Conservation (phyloP, 768 basidiomycete species). For the Boletus rufocinnamomeus region DNA sequence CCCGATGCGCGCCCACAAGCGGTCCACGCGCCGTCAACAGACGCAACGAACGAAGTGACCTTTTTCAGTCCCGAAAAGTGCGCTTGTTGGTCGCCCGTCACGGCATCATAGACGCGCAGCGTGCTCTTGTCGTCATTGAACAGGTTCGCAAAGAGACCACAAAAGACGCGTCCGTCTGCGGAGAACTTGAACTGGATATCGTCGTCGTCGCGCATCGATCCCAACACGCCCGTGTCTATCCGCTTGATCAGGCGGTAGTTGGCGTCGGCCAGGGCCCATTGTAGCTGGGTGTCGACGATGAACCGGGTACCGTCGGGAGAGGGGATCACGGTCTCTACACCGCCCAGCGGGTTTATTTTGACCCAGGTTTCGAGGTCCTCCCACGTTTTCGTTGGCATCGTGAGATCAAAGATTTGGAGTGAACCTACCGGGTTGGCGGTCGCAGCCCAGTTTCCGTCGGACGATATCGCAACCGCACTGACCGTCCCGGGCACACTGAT, state of each 20-base stretch:
- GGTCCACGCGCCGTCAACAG: background rate
- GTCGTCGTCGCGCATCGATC: background rate
- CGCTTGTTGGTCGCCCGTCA: slow-evolving; percentile 7
- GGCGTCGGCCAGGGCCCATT: slow-evolving; percentile 12
- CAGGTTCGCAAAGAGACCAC: background rate
- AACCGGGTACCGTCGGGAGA: slow-evolving; percentile 17
- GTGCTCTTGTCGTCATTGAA: slow-evolving; percentile 11
- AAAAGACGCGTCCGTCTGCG: slow-evolving; percentile 14
- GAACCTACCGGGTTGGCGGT: slow-evolving; percentile 1
- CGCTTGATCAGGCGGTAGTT: slow-evolving; percentile 4
- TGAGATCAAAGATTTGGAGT: slow-evolving; percentile 14
- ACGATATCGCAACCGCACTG: slow-evolving; percentile 19
- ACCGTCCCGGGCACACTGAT: background rate
- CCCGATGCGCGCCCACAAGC: slow-evolving; percentile 6
- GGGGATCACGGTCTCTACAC: background rate
- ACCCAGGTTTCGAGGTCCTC: background rate
- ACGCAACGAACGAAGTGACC: background rate
- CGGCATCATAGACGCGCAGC: slow-evolving; percentile 13
- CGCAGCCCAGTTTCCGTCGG: slow-evolving; percentile 24
- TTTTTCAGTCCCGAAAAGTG: slow-evolving; percentile 17
- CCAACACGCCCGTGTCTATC: slow-evolving; percentile 10
- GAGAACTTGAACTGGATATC: slow-evolving; percentile 13
- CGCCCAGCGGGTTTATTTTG: background rate
- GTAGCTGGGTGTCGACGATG: background rate
- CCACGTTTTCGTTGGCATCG: background rate